These are phyloP conservation scores for Citrullus amarus DNA, from an alignment of 306 rosid species.

Conservation along the genomic window DNA sequence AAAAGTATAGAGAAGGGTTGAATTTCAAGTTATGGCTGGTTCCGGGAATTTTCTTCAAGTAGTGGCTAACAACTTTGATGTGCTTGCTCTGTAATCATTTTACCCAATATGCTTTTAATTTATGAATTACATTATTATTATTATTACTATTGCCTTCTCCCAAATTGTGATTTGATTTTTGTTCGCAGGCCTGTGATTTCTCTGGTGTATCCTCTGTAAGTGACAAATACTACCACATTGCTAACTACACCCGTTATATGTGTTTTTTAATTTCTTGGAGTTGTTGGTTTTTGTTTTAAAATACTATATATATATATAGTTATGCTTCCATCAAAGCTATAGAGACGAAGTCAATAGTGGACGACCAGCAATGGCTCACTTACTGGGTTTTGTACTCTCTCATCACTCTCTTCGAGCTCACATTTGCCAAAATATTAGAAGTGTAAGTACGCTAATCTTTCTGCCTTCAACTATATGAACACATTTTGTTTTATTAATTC, in stretches of 20 bases:
- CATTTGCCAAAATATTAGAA: constrained; percentile 76
- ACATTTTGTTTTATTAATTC: too few species aligned
- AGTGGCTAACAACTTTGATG: constrained; percentile 66
- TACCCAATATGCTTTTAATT: too few species aligned
- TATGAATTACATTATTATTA: neutral
- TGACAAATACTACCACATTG: neutral
- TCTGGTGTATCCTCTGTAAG: constrained; percentile 88
- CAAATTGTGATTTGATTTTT: neutral
- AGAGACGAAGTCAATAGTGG: constrained; percentile 57
- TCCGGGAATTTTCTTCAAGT: constrained; percentile 63
- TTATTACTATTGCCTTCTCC: too few species aligned
- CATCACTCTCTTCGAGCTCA: constrained; percentile 80
- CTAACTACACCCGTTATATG: too few species aligned
- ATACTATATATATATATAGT: constrained; percentile 9
- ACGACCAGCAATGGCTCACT: constrained; percentile 95
- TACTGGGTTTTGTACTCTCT: constrained; percentile 93
- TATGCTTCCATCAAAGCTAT: constrained; percentile 82
- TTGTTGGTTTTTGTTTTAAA: too few species aligned
- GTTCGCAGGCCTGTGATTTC: constrained; percentile 62
- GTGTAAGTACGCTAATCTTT: constrained; percentile 21
- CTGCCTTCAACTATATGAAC: neutral
- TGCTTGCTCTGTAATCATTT: constrained; percentile 60
- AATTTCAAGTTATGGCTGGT: constrained; percentile 29
- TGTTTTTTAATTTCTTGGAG: too few species aligned
- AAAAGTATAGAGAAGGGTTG: too few species aligned